phyloP scores from a whole-genome alignment of 139 green algal species.

The Asterochloris sp. region DNA sequence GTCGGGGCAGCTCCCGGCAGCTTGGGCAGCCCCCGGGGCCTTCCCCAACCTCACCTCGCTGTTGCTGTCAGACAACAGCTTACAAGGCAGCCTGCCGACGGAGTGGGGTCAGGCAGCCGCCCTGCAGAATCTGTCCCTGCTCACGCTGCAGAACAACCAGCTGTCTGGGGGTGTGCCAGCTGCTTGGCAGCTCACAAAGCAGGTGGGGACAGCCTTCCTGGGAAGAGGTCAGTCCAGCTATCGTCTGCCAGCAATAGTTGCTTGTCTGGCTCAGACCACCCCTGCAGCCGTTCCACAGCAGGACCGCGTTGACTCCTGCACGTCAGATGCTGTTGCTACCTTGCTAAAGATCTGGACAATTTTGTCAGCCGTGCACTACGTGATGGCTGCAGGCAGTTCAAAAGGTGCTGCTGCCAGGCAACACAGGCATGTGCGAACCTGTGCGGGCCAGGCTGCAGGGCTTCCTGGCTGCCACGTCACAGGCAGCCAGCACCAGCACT shows the following conservation, averaged over 20 bases:
- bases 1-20: conserved; percentile 21
- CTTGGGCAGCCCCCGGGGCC: not conserved
- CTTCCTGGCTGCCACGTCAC: not conserved
- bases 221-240: not conserved
- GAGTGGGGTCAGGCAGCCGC: conserved; percentile 11
- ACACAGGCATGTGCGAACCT: conserved; percentile 12
- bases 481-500: too few relatives aligned
- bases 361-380: conserved; percentile 1
- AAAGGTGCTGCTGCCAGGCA: conserved; percentile 5
- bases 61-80: conserved; percentile 22
- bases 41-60: not conserved
- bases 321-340: not conserved
- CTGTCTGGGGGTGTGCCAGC: not conserved
- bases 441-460: conserved; percentile 2
- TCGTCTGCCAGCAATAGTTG: not conserved
- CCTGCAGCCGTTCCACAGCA: conserved; percentile 4
- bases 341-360: not conserved
- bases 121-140: not conserved
- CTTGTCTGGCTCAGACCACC: not conserved
- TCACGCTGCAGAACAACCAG: not conserved
- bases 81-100: conserved; percentile 22
- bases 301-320: not conserved
- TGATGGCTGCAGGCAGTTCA: not conserved
- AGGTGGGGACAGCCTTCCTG: conserved; percentile 1
- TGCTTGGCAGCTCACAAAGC: not conserved